phyloP scores from a whole-genome alignment of 768 basidiomycete genomes.

The Gloeopeniophorella convolvens region DNA sequence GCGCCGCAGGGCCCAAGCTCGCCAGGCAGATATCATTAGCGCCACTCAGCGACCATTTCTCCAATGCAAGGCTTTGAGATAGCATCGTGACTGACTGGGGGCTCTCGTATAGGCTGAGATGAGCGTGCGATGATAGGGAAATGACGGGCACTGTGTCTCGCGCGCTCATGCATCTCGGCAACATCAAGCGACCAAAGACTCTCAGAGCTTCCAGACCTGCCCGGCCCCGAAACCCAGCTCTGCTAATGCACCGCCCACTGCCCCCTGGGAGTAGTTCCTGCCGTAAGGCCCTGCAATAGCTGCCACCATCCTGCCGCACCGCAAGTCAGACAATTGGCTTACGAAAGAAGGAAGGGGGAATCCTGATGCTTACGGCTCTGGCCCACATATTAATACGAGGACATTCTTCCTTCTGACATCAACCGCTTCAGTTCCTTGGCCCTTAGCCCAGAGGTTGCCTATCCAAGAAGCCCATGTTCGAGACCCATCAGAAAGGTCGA shows the following conservation, averaged over 20 bases:
- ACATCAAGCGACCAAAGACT: not conserved
- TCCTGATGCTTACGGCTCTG: constrained; percentile 56
- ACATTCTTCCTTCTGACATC: constrained; percentile 27
- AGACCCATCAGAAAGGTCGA: constrained; percentile 27
- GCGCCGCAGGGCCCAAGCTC: no score
- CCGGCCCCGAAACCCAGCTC: constrained; percentile 54
- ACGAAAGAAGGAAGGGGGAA: constrained; percentile 1
- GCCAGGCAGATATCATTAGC: no score
- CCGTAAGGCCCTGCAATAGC: constrained; percentile 74
- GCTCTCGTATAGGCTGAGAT: no score
- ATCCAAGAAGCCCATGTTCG: constrained; percentile 29
- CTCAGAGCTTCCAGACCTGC: constrained; percentile 65
- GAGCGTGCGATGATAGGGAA: no score
- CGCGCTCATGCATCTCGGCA: no score
- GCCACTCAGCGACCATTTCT: no score
- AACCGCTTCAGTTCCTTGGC: not conserved
- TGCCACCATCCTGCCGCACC: constrained; percentile 55
- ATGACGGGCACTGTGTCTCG: no score
- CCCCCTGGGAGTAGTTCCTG: constrained; percentile 68
- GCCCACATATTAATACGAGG: constrained; percentile 76
- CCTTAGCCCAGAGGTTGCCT: constrained; percentile 4
- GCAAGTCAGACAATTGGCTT: constrained; percentile 6
- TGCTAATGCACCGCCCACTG: constrained; percentile 58
- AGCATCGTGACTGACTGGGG: no score
- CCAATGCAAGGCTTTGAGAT: no score